phyloP scores from a whole-genome alignment of 208 protist species.

The Porcisia deanei region DNA sequence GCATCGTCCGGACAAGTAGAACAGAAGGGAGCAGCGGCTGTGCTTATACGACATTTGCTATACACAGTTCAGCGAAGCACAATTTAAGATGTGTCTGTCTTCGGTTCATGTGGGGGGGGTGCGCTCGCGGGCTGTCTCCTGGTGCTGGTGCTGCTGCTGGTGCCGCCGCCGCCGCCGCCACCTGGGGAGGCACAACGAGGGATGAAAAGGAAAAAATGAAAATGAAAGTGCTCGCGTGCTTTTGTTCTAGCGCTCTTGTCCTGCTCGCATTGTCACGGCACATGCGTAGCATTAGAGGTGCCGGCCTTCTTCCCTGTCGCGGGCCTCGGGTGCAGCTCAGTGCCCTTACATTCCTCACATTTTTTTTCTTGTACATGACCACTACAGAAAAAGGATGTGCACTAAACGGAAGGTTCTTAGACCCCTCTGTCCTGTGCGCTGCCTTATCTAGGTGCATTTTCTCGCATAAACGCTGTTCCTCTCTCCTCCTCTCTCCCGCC shows the following conservation, averaged over 20 bases:
- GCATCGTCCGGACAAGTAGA: background rate
- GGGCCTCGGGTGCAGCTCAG: background rate
- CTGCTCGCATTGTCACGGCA: background rate
- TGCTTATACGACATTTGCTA: background rate
- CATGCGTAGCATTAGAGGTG: background rate
- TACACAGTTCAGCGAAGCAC: background rate
- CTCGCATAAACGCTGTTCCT: background rate
- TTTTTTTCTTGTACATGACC: background rate
- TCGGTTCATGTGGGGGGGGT: background rate
- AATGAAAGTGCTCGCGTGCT: background rate
- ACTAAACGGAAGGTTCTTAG: background rate
- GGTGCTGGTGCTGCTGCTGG: too few species aligned
- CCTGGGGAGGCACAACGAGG: background rate
- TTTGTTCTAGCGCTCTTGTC: background rate
- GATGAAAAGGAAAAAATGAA: background rate
- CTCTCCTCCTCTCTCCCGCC: background rate
- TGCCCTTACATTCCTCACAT: background rate
- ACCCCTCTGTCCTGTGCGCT: background rate
- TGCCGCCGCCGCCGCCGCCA: background rate
- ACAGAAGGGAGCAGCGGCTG: background rate
- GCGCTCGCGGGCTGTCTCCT: background rate
- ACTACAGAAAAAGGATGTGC: background rate
- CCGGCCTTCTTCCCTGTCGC: background rate
- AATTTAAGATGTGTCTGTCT: background rate
- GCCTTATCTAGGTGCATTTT: too few species aligned